Conservation (phyloP, 2,329 filamentous ascomycete genomes). For the Penicillium polonicum region DNA sequence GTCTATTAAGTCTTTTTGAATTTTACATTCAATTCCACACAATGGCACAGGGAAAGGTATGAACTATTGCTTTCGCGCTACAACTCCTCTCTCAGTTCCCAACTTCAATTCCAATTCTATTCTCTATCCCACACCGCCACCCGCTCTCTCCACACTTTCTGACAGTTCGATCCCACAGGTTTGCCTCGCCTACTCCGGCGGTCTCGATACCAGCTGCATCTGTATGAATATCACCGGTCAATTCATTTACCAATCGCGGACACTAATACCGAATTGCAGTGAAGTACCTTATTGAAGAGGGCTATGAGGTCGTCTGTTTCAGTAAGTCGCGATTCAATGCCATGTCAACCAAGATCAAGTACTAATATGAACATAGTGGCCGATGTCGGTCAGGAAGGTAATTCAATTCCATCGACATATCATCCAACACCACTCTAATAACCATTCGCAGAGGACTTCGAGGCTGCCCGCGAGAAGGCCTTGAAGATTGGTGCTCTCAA, state of each 20-base stretch:
- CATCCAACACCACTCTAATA: slow-evolving; percentile 7
- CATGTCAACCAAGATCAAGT: background rate
- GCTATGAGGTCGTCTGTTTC: slow-evolving; percentile 63
- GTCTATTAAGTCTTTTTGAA: slow-evolving; percentile 8
- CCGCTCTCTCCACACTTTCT: slow-evolving; percentile 13
- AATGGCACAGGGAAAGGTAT: slow-evolving; percentile 31
- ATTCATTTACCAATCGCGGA: slow-evolving; percentile 6
- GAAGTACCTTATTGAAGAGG: slow-evolving; percentile 51
- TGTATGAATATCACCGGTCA: slow-evolving; percentile 39
- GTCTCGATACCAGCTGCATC: slow-evolving; percentile 61
- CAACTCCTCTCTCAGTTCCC: background rate
- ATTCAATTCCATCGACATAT: background rate
- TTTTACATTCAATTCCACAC: slow-evolving; percentile 15
- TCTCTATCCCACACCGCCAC: slow-evolving; percentile 16
- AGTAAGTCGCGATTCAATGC: slow-evolving; percentile 32
- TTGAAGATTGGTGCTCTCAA: slow-evolving; percentile 66
- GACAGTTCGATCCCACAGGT: slow-evolving; percentile 26
- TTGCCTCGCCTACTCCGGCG: slow-evolving; percentile 47
- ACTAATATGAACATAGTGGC: slow-evolving; percentile 49
- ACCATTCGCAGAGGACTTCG: slow-evolving; percentile 62
- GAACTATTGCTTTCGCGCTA: background rate
- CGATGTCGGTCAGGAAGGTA: slow-evolving; percentile 68
- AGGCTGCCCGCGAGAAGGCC: slow-evolving; percentile 71
- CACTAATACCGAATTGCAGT: slow-evolving; percentile 29
- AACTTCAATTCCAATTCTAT: background rate